phyloP scores from a whole-genome alignment of 495 filamentous ascomycete species.

The Aspergillus cavernicola region DNA sequence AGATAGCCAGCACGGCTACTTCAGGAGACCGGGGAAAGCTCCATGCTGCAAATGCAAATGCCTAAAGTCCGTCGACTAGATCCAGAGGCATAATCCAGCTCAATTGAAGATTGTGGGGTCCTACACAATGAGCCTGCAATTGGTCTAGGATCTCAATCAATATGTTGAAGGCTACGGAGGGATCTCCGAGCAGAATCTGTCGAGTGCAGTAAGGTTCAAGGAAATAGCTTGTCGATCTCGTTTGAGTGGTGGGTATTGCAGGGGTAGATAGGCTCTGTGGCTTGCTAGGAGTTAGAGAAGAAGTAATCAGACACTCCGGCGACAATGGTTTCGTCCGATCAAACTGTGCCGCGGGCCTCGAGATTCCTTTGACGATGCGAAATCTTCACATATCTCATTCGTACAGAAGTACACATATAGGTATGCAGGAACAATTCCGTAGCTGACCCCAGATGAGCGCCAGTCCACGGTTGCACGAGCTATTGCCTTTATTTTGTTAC shows the following conservation, averaged over 20 bases:
- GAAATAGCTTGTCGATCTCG: constrained; percentile 2
- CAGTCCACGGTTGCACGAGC: background rate
- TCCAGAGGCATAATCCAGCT: background rate
- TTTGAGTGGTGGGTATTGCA: background rate
- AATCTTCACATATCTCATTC: background rate
- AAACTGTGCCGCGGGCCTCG: no score
- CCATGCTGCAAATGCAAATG: constrained; percentile 19
- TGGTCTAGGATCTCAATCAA: constrained; percentile 14
- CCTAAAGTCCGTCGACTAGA: background rate
- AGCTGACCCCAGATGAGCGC: background rate
- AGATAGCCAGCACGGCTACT: constrained; percentile 7
- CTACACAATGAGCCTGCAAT: background rate
- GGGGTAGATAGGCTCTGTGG: background rate
- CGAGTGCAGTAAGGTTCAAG: background rate
- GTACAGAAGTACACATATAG: background rate
- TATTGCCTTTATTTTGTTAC: background rate
- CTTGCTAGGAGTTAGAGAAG: background rate
- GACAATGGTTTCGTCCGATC: no score
- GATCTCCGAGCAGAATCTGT: constrained; percentile 22
- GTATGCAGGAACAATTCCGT: background rate
- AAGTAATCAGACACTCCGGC: no score
- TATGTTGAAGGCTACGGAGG: constrained; percentile 21
- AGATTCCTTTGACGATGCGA: no score
- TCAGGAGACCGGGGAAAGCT: constrained; percentile 13
- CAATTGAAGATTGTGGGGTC: background rate